Conservation (phyloP, 2,329 filamentous ascomycete species). For the Atkinsonella texensis region DNA sequence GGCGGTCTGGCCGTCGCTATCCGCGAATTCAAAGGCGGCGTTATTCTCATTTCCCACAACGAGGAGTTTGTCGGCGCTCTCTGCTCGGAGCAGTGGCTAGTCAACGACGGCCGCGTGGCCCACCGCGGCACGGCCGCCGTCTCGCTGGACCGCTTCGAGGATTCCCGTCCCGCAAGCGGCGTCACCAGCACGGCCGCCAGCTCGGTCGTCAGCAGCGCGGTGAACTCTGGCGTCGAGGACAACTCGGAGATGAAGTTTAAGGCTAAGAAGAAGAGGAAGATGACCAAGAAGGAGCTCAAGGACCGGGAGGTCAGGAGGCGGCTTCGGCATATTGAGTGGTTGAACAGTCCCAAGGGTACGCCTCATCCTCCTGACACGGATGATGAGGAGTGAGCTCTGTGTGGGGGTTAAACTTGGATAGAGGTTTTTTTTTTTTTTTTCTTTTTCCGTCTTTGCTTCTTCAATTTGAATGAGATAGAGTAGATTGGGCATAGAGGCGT, state of each 20-base stretch:
- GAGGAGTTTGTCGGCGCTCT: slow-evolving; percentile 96
- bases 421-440: neutral
- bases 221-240: slow-evolving; percentile 57
- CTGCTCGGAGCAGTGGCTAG: slow-evolving; percentile 93
- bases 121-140: slow-evolving; percentile 70
- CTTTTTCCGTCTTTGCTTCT: neutral
- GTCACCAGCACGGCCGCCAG: slow-evolving; percentile 44
- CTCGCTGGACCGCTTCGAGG: slow-evolving; percentile 75
- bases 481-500: slow-evolving; percentile 2
- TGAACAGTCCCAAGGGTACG: slow-evolving; percentile 77
- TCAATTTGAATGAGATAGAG: neutral
- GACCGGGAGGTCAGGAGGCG: slow-evolving; percentile 79
- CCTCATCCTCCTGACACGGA: slow-evolving; percentile 67
- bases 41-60: slow-evolving; percentile 99
- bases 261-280: slow-evolving; percentile 93
- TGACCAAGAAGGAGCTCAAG: slow-evolving; percentile 93
- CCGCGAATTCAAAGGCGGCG: slow-evolving; percentile 93
- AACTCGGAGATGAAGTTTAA: slow-evolving; percentile 74
- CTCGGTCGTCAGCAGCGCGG: slow-evolving; percentile 46
- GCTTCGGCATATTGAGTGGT: slow-evolving; percentile 74
- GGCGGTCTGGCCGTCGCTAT: slow-evolving; percentile 96
- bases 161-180: slow-evolving; percentile 51
- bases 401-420: neutral
- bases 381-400: slow-evolving; percentile 42
- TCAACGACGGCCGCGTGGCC: slow-evolving; percentile 75